These are phyloP conservation scores for Ulvella scutata DNA, from an alignment of 139 green algal genomes.

Conservation along the genomic window DNA sequence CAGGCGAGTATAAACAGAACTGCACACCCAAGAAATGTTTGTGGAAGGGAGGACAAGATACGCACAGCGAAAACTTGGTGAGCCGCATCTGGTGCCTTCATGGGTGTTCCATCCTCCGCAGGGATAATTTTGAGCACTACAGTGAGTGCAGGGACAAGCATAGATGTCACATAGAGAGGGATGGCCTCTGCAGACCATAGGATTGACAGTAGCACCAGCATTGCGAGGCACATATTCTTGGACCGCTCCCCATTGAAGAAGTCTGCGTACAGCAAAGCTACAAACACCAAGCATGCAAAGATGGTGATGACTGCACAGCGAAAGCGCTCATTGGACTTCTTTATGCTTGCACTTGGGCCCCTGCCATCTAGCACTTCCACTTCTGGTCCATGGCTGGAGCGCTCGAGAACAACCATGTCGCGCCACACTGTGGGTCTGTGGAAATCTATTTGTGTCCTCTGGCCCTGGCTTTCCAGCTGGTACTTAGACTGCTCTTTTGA, in stretches of 20 bases:
- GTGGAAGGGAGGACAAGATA: slow-evolving; percentile 52
- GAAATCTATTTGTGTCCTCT: neutral
- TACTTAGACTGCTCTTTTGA: neutral
- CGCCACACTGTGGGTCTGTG: slow-evolving; percentile 7
- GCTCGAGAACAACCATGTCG: slow-evolving; percentile 18
- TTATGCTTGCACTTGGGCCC: neutral
- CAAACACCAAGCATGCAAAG: slow-evolving; percentile 13
- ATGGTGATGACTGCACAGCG: neutral
- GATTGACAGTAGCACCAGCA: slow-evolving; percentile 37
- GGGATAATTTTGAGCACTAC: slow-evolving; percentile 13
- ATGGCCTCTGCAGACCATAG: slow-evolving; percentile 54
- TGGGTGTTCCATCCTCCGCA: neutral
- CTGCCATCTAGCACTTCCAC: neutral
- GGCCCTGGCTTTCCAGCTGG: neutral
- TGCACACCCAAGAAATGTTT: too few species aligned
- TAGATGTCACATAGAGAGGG: slow-evolving; percentile 50
- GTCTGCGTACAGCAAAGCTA: slow-evolving; percentile 15
- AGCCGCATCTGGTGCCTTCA: slow-evolving; percentile 34
- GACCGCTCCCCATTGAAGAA: slow-evolving; percentile 19
- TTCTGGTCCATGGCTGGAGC: slow-evolving; percentile 4
- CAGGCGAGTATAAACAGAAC: too few species aligned
- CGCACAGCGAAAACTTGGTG: slow-evolving; percentile 33
- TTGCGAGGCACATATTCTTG: slow-evolving; percentile 40
- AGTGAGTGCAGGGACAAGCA: slow-evolving; percentile 36
- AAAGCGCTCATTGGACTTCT: neutral